Conservation (phyloP, 495 filamentous ascomycete species). For the Cryomyces minteri region DNA sequence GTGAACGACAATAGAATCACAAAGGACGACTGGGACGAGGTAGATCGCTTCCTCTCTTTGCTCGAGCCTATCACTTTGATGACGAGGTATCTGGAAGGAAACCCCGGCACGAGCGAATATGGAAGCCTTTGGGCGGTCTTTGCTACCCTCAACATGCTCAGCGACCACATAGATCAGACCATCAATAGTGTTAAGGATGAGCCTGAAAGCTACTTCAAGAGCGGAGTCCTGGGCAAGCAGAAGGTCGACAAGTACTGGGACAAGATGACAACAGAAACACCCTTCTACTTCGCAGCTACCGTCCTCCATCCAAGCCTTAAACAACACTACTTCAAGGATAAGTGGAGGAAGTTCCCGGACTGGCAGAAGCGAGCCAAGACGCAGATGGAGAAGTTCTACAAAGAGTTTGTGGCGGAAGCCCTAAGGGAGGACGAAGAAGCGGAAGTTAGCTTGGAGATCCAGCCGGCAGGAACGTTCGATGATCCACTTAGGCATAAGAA, state of each 20-base stretch:
- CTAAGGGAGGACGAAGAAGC: too few species aligned
- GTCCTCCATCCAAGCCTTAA: neutral
- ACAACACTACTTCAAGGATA: neutral
- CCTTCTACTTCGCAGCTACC: neutral
- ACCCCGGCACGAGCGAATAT: neutral
- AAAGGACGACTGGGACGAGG: slow-evolving; percentile 2
- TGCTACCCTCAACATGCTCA: neutral
- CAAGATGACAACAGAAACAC: neutral
- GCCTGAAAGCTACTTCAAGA: too few species aligned
- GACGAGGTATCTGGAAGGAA: slow-evolving; percentile 3
- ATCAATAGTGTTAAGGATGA: neutral
- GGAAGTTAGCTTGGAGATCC: neutral
- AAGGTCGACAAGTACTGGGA: neutral
- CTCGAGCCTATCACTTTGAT: slow-evolving; percentile 1
- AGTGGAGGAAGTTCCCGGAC: neutral
- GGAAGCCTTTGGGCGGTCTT: neutral
- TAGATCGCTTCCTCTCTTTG: slow-evolving; percentile 1
- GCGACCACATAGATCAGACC: neutral
- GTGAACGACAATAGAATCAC: neutral
- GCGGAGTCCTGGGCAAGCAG: too few species aligned
- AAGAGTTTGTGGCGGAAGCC: neutral
- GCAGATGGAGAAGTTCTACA: neutral
- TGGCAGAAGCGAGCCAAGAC: neutral
- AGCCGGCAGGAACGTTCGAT: too few species aligned
- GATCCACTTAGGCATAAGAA: neutral